Percentiles rank a stretch among this genome's conserved stretches.
Conservation (phyloP, 768 basidiomycete genomes). For the Serendipita sp. region DNA sequence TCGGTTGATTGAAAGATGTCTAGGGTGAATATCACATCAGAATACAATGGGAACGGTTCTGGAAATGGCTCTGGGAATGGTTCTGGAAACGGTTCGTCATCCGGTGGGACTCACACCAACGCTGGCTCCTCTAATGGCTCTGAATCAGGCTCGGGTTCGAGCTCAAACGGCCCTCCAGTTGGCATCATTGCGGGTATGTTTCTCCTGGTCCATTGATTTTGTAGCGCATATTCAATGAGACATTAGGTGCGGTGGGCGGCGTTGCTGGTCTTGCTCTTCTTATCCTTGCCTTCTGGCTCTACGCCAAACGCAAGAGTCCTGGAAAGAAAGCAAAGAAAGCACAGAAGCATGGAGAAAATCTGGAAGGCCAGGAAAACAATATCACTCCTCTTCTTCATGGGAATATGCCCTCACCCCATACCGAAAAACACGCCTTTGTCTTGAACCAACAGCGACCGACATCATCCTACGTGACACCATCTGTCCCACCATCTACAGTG, state of each 20-base stretch:
- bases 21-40: neutral
- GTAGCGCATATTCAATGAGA: neutral
- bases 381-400: too few species aligned
- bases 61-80: neutral
- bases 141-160: neutral
- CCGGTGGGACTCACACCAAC: neutral
- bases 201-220: neutral
- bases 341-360: too few species aligned
- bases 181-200: constrained; percentile 1
- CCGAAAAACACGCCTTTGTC: neutral
- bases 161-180: neutral
- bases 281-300: neutral
- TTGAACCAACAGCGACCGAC: neutral
- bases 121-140: neutral
- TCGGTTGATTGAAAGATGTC: too few species aligned
- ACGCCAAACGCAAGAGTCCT: neutral
- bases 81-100: neutral
- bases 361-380: neutral
- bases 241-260: constrained; percentile 6
- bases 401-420: neutral
- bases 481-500: neutral
- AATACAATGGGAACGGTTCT: neutral
- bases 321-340: neutral
- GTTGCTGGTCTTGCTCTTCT: neutral
- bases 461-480: neutral